Conservation (phyloP, 352 stramenopile species). For the Globisporangium rhizosaccharum region DNA sequence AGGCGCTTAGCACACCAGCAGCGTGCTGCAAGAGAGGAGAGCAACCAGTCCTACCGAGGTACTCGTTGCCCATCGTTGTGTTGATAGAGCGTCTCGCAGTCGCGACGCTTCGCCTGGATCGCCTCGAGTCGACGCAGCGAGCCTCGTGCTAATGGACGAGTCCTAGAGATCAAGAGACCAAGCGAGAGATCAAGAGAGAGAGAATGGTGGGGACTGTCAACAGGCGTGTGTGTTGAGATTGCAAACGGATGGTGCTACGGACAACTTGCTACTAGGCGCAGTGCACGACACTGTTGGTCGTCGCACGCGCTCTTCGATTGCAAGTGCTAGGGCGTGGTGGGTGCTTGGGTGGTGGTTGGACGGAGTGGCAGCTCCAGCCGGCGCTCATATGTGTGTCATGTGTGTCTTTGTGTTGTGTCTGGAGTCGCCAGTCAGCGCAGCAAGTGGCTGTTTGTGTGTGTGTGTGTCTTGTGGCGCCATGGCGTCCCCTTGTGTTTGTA, state of each 20-base stretch:
- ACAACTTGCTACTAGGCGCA: neutral
- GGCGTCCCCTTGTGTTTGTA: too few species aligned
- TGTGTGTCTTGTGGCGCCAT: too few species aligned
- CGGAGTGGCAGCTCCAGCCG: too few species aligned
- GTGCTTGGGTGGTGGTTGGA: neutral
- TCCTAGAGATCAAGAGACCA: neutral
- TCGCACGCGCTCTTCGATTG: neutral
- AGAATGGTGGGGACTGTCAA: neutral
- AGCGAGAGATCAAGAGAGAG: neutral
- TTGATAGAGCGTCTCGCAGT: neutral
- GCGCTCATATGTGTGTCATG: too few species aligned
- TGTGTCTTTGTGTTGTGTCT: too few species aligned
- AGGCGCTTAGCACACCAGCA: neutral
- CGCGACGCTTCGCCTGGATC: neutral
- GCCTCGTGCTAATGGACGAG: too few species aligned
- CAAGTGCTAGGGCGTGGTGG: neutral
- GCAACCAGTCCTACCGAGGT: conserved; percentile 4
- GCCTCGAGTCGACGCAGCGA: too few species aligned
- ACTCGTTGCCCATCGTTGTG: conserved; percentile 9
- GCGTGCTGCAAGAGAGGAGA: neutral
- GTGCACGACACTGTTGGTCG: neutral
- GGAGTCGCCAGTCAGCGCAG: too few species aligned
- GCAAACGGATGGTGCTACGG: neutral
- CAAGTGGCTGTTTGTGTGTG: too few species aligned
- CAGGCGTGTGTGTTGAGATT: neutral